These are phyloP conservation scores for Setaria italica DNA, from an alignment of 202 grass and related monocot genomes.

Conservation along the genomic window DNA sequence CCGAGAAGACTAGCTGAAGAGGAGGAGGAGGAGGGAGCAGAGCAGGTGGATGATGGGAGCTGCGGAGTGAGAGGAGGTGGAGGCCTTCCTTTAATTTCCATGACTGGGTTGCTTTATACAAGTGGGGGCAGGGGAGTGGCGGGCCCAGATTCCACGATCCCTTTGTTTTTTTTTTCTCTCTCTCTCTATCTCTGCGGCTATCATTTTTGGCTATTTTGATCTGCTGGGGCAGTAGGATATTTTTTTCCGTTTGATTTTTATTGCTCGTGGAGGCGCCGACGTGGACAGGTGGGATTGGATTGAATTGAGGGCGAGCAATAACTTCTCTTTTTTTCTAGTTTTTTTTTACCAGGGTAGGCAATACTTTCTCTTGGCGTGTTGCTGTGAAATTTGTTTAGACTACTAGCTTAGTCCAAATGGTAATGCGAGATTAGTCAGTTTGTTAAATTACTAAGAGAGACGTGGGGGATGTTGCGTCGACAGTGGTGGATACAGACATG, in stretches of 20 bases:
- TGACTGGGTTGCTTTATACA: slow-evolving; percentile 57
- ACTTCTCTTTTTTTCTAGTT: not conserved
- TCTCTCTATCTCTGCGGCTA: not conserved
- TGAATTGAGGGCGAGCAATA: not conserved
- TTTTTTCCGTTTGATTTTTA: slow-evolving; percentile 27
- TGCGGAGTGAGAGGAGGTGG: not conserved
- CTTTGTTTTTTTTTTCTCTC: not conserved
- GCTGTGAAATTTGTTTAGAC: slow-evolving; percentile 1
- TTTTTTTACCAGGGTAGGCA: not conserved
- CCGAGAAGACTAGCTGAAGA: not conserved
- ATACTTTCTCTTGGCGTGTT: slow-evolving; percentile 12
- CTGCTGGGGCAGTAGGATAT: slow-evolving; percentile 27
- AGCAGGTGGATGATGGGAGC: not conserved
- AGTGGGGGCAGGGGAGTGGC: slow-evolving; percentile 33
- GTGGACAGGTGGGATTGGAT: slow-evolving; percentile 31
- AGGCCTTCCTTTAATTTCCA: slow-evolving; percentile 23
- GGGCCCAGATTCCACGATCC: slow-evolving; percentile 48
- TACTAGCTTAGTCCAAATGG: not conserved
- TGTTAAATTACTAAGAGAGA: not conserved
- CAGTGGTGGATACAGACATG: not conserved
- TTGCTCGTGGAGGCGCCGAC: not conserved
- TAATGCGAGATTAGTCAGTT: not conserved
- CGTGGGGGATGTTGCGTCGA: not conserved
- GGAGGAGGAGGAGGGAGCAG: not conserved
- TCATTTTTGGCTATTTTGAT: not conserved